A percentile compares a stretch with the other conserved stretches of the same genome.
Conservation (phyloP, 371 early-diverging fungal species). For the Saksenaea oblongispora region DNA sequence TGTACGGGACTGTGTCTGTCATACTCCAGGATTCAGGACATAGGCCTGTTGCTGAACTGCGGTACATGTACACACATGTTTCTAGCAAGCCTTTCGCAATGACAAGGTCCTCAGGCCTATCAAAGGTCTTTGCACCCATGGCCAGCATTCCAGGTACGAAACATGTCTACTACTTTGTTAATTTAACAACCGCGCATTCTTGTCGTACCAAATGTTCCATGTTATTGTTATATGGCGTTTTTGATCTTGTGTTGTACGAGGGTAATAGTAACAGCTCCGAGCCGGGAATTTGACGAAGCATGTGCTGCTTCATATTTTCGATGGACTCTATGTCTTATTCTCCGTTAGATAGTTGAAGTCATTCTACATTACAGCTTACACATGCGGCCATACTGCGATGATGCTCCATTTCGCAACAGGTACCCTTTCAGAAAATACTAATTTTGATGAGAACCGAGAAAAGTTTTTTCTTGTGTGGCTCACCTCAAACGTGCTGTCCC, state of each 20-base stretch:
- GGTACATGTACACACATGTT: constrained; percentile 66
- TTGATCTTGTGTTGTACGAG: constrained; percentile 27
- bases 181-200: not conserved
- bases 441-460: not conserved
- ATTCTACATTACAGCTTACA: constrained; percentile 46
- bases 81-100: constrained; percentile 55
- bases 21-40: constrained; percentile 56
- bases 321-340: constrained; percentile 45
- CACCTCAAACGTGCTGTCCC: constrained; percentile 59
- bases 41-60: constrained; percentile 49
- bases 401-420: constrained; percentile 54
- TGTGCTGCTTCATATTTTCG: constrained; percentile 48
- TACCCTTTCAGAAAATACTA: constrained; percentile 79
- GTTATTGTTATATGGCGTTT: constrained; percentile 10
- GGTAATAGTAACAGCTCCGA: constrained; percentile 51
- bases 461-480: not conserved
- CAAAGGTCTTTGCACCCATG: constrained; percentile 55
- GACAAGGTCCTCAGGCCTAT: constrained; percentile 45
- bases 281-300: constrained; percentile 47
- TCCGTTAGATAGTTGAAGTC: constrained; percentile 5
- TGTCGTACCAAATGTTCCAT: constrained; percentile 61
- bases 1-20: constrained; percentile 20
- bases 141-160: constrained; percentile 80
- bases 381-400: constrained; percentile 50
- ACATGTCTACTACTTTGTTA: constrained; percentile 37